Conservation (phyloP, 768 basidiomycete genomes). For the Tulasnella sp. region DNA sequence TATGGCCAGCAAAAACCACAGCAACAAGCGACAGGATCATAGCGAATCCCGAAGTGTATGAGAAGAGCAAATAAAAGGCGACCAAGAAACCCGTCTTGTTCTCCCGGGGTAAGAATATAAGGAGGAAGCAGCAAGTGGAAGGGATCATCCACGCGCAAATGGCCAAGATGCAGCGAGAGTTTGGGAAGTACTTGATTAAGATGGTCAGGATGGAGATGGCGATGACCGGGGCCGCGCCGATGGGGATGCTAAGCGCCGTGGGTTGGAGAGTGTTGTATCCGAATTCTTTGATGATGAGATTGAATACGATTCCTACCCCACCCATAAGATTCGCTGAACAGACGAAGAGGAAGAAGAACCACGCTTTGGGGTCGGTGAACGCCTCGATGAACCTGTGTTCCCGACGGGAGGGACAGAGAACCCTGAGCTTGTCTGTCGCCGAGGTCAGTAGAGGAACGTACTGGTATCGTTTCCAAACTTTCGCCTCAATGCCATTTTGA, state of each 20-base stretch:
- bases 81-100: conserved; percentile 28
- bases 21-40: conserved; percentile 22
- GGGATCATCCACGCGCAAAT: conserved; percentile 8
- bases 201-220: background rate
- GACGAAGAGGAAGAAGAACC: conserved; percentile 30
- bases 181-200: conserved; percentile 7
- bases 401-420: too few relatives aligned
- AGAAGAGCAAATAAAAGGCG: conserved; percentile 18
- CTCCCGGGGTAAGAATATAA: conserved; percentile 22
- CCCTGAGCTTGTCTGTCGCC: background rate
- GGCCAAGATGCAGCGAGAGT: conserved; percentile 13
- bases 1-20: conserved; percentile 24
- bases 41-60: background rate
- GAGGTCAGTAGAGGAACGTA: conserved; percentile 34
- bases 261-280: conserved; percentile 28
- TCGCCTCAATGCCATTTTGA: conserved; percentile 79
- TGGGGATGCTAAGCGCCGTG: conserved; percentile 29
- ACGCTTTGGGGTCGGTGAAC: conserved; percentile 30
- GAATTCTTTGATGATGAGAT: conserved; percentile 30
- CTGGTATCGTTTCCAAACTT: conserved; percentile 74
- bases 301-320: conserved; percentile 32
- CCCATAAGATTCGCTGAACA: conserved; percentile 29
- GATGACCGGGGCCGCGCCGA: conserved; percentile 17
- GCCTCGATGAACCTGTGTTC: conserved; percentile 30
- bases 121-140: conserved; percentile 13